These are phyloP conservation scores for Aegilops umbellulata DNA, from an alignment of 176 grass and related monocot genomes.

Conservation along the genomic window DNA sequence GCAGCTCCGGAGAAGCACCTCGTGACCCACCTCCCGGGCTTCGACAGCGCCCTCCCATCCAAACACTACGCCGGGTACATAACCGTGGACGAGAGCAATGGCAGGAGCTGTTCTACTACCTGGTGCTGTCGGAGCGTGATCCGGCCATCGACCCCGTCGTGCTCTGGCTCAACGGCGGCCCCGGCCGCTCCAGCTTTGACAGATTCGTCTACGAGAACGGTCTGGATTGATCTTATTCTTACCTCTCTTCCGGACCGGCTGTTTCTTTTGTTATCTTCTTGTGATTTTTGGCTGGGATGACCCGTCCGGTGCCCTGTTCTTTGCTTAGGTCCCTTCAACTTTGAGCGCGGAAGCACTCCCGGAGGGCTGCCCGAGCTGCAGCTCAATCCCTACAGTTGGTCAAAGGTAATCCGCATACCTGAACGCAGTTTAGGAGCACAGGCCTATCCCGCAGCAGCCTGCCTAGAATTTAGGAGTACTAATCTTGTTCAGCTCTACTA, in stretches of 20 bases:
- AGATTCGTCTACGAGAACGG: constrained; percentile 84
- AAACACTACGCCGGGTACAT: constrained; percentile 64
- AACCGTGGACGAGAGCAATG: constrained; percentile 46
- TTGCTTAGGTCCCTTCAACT: constrained; percentile 69
- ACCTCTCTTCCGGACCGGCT: not conserved
- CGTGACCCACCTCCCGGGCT: constrained; percentile 48
- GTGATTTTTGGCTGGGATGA: not conserved
- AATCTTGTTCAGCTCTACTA: too few relatives aligned
- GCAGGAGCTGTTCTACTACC: constrained; percentile 81
- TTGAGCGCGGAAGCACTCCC: constrained; percentile 33
- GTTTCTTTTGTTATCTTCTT: not conserved
- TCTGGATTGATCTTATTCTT: not conserved
- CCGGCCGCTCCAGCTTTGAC: constrained; percentile 87
- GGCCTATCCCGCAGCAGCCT: too few relatives aligned
- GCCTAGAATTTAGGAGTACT: too few relatives aligned
- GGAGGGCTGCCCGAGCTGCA: constrained; percentile 59
- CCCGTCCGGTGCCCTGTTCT: not conserved
- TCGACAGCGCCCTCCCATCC: constrained; percentile 54
- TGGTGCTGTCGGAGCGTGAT: constrained; percentile 60
- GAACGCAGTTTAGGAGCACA: too few relatives aligned
- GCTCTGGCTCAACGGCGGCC: constrained; percentile 89
- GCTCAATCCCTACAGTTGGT: constrained; percentile 90
- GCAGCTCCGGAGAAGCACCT: constrained; percentile 49
- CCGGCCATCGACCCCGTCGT: constrained; percentile 72
- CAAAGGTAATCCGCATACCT: constrained; percentile 46